Evolutionary conservation across 2,329 filamentous ascomycete genomes (phyloP), one percentile per base, ranked within the genome.

Genomic region (Ilyonectria mors-panacis): DNA sequence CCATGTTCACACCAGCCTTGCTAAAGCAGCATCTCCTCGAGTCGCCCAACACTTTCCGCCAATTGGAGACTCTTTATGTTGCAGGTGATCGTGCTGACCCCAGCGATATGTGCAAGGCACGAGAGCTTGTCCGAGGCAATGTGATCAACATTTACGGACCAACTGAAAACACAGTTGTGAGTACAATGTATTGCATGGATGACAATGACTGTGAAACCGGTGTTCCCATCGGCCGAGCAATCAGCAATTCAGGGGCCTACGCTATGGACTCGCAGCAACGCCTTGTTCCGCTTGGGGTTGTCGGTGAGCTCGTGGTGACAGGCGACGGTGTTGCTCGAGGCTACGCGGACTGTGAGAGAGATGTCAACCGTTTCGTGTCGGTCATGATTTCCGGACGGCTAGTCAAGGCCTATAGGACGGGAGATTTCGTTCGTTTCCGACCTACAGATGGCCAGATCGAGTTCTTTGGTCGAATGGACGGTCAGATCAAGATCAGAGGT

Each of bases 271-370:
- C 58, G 3, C 58, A 72, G 2, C 70, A 69, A 13, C 71, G 61
- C 4, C 69, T 76, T 1, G 73, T 77, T 0, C 74, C 77, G 2
- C 39, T 70, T 1, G 76, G 76, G 8, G 73, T 76, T 0, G 30
- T 78, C 6, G 77, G 77, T 0, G 77, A 78, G 50, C 71, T 78
- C 3, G 63, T 78, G 0, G 68, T 78, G 1, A 76, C 73, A 0
- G 76, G 76, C 2, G 74, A 76, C 59, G 44, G 57, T 3, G 4
- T 26, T 6, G 70, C 76, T 13, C 54, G 65, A 3, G 48, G 48
- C 28, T 53, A 53, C 48, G 35, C 48, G 9, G 48, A 53, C 30
- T 21, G 17, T 7, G 30, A 53, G 15, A 53, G n/a, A 9, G 30
- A 53, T 19, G 4, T 35, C 28, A 35, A 53, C 30, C 28, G 48